phyloP scores from a whole-genome alignment of 2,329 filamentous ascomycete genomes.

The Xylariomycetidae sp. region DNA sequence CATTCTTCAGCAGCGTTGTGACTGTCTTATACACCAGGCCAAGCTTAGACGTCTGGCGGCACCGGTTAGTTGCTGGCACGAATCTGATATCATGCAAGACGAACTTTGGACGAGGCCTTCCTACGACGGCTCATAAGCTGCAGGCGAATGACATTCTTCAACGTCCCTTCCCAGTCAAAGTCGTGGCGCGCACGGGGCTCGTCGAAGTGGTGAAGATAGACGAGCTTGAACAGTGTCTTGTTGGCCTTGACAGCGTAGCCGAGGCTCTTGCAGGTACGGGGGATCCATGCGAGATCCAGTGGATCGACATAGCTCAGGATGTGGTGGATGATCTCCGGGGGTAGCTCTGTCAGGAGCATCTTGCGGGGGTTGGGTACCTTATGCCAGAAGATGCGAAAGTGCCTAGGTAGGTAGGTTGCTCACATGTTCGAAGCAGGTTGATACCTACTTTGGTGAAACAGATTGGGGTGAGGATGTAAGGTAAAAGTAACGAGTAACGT shows the following conservation, averaged over 20 bases:
- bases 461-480: too few species aligned
- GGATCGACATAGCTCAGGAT: constrained; percentile 53
- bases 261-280: constrained; percentile 46
- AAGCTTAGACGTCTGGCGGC: constrained; percentile 35
- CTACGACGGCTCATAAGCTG: constrained; percentile 26
- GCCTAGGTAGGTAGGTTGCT: too few species aligned
- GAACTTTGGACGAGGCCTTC: background rate
- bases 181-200: constrained; percentile 20
- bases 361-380: too few species aligned
- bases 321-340: constrained; percentile 57
- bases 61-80: background rate
- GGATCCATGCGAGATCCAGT: constrained; percentile 47
- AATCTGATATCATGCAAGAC: background rate
- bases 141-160: constrained; percentile 39
- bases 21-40: constrained; percentile 42
- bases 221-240: constrained; percentile 50
- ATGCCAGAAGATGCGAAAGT: too few species aligned
- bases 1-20: constrained; percentile 38
- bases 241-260: constrained; percentile 52
- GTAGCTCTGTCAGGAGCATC: constrained; percentile 39
- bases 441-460: too few species aligned
- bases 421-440: too few species aligned
- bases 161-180: constrained; percentile 34
- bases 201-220: constrained; percentile 56
- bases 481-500: too few species aligned